phyloP scores from a whole-genome alignment of 352 stramenopile species.

The Peronospora farinosa region DNA sequence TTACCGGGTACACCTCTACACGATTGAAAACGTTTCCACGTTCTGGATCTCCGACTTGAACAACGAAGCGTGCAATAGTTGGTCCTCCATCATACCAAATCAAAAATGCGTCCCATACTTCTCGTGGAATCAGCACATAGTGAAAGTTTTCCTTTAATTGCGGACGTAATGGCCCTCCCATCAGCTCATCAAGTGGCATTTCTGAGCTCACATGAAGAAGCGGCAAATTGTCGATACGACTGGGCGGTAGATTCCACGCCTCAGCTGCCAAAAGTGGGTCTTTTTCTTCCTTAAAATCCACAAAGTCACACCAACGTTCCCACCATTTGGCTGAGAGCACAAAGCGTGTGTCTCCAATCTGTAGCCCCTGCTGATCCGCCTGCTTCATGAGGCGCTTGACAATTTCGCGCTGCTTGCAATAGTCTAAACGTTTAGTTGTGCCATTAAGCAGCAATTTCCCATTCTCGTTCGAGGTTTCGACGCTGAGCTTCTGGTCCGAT shows the following conservation, averaged over 20 bases:
- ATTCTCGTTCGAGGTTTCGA: constrained; percentile 3
- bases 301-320: constrained; percentile 71
- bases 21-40: constrained; percentile 56
- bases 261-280: not conserved
- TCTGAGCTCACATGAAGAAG: constrained; percentile 47
- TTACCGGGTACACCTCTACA: constrained; percentile 75
- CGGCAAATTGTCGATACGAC: constrained; percentile 57
- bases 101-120: constrained; percentile 70
- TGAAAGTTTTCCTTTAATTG: constrained; percentile 73
- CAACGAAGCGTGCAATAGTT: constrained; percentile 67
- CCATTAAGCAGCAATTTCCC: constrained; percentile 10
- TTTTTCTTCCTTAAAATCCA: constrained; percentile 45
- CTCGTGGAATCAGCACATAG: constrained; percentile 61
- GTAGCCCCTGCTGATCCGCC: constrained; percentile 59
- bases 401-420: constrained; percentile 45
- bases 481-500: constrained; percentile 22
- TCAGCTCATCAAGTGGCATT: constrained; percentile 52
- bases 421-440: constrained; percentile 20
- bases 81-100: constrained; percentile 67
- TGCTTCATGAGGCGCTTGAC: constrained; percentile 53
- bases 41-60: constrained; percentile 49
- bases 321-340: constrained; percentile 79
- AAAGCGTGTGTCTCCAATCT: constrained; percentile 73
- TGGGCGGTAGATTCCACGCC: constrained; percentile 25
- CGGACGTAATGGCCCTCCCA: constrained; percentile 52